A percentile compares a stretch with the other conserved stretches of the same genome.
phyloP scores from a whole-genome alignment of 257 asterid species.

The Rauvolfia tetraphylla region DNA sequence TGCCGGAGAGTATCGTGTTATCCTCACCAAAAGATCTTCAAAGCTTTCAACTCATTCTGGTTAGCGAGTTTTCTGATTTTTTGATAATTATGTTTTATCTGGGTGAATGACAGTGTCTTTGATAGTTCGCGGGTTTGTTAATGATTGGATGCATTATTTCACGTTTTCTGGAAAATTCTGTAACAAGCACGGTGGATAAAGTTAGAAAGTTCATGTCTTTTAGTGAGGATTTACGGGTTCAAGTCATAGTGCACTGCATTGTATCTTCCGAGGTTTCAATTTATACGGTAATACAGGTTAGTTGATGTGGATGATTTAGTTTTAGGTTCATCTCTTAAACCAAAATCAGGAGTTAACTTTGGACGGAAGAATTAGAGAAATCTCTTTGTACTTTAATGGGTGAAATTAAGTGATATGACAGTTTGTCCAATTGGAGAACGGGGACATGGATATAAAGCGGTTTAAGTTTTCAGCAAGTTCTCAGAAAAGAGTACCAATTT shows the following conservation, averaged over 20 bases:
- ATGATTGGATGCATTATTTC: background rate
- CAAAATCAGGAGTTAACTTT: background rate
- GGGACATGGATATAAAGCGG: too few species aligned
- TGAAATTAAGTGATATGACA: background rate
- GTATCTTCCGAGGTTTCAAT: background rate
- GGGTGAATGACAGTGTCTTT: background rate
- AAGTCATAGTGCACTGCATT: background rate
- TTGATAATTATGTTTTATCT: background rate
- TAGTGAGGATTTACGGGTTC: background rate
- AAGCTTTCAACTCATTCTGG: slow-evolving; percentile 90
- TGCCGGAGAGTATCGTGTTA: slow-evolving; percentile 68
- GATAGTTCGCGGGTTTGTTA: background rate
- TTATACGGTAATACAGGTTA: background rate
- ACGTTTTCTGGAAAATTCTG: background rate
- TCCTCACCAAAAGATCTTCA: slow-evolving; percentile 87
- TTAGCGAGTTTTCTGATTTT: slow-evolving; percentile 27
- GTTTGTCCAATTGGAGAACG: background rate
- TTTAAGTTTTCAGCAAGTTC: background rate
- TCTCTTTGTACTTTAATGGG: background rate
- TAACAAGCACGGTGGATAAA: background rate
- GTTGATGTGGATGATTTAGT: background rate
- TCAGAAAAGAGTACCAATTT: background rate
- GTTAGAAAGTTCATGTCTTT: background rate
- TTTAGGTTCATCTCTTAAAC: background rate
- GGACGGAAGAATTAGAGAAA: background rate